Evolutionary conservation across 495 filamentous ascomycete species (phyloP), one percentile per base, ranked within the genome.

Genomic region (Tuber calosporum): DNA sequence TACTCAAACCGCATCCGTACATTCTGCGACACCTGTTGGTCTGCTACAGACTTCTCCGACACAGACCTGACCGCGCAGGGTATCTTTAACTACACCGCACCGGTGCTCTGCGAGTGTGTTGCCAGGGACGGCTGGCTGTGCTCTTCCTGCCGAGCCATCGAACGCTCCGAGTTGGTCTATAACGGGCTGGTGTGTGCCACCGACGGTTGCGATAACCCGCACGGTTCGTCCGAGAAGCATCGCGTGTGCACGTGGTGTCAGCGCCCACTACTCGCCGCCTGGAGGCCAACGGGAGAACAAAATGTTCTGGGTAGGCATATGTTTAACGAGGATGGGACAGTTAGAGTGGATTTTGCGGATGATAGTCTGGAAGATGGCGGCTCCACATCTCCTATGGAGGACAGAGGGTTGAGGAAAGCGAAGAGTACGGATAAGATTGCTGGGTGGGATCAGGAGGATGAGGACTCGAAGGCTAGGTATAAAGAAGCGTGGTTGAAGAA

Each of bases 221-320:
- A 78, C 22, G 37, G 68, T 22, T 20, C 67, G 4, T 73, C 74
- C 4, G 76, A 78, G 42, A 78, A 78, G 43, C 76, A 78, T 36
- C 76, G 76, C 4, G 76, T 78, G 30, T 78, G 76, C 39, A 78
- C 76, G 2, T 78, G 76, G 76, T 78, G 76, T n/a, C 76, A 66
- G 38, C 72, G 72, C 40, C 76, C 76, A 5, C 39, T 77, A 9
- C 76, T 75, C 2, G 68, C 76, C 0, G 75, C 53, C 13, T 78
- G 76, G 76, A 70, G 76, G 26, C 71, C 71, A 36, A 67, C 67
- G 22, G 66, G 70, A 20, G 76, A 77, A 22, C 39, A 43, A 68
- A 67, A 42, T 11, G 69, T 69, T 53, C 9, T 45, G 17, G n/a
- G 73, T 13, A 40, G 74, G 8, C 53, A 34, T 34, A 6, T 34